A percentile compares a stretch with the other conserved stretches of the same genome.
phyloP scores from a whole-genome alignment of 768 basidiomycete species.

The Lactifluus pinguis region DNA sequence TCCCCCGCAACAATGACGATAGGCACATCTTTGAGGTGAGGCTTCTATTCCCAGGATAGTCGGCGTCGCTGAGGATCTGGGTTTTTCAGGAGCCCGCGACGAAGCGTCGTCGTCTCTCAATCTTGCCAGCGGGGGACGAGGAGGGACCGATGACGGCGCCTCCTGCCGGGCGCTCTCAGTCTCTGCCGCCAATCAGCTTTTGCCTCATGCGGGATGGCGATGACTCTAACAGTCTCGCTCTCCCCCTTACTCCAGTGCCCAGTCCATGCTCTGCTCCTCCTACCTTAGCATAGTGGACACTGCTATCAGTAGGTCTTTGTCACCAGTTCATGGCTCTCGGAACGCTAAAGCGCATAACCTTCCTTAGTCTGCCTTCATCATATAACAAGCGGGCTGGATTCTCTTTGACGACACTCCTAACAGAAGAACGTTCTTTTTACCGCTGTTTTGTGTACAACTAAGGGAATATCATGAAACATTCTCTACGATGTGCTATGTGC shows the following conservation, averaged over 20 bases:
- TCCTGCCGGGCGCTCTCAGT: slow-evolving; percentile 6
- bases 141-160: slow-evolving; percentile 7
- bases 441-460: not conserved
- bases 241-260: not conserved
- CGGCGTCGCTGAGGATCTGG: slow-evolving; percentile 11
- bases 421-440: not conserved
- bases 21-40: slow-evolving; percentile 13
- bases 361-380: not conserved
- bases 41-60: not conserved
- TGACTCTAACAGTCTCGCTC: not conserved
- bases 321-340: not conserved
- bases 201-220: slow-evolving; percentile 8
- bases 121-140: slow-evolving; percentile 1
- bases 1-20: not conserved
- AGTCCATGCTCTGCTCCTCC: slow-evolving; percentile 16
- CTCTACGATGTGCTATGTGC: slow-evolving; percentile 1
- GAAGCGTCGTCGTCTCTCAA: slow-evolving; percentile 19
- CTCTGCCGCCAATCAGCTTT: slow-evolving; percentile 6
- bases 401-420: not conserved
- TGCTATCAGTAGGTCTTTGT: not conserved
- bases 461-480: not conserved
- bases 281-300: slow-evolving; percentile 4
- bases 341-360: not conserved
- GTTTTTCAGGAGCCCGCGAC: slow-evolving; percentile 20
- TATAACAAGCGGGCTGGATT: not conserved